Evolutionary conservation across 106 monocot genomes (phyloP), one percentile per base, ranked within the genome.

Genomic region (Dendrobium huoshanense): DNA sequence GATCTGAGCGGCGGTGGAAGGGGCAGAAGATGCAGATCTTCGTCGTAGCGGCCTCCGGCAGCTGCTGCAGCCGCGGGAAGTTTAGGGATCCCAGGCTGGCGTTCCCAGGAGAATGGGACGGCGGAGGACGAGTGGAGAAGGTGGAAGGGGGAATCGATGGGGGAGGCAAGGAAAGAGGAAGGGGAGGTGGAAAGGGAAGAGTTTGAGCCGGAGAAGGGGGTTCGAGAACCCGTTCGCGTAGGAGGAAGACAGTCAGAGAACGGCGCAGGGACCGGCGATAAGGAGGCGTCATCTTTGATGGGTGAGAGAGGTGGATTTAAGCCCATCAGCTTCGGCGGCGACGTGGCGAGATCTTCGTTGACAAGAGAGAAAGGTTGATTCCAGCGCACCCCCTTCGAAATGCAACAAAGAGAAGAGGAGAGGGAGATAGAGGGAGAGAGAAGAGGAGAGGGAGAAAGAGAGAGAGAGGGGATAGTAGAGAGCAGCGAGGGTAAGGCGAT

Each of bases 11-110:
- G 25, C 11, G 76, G 76, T 0, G 49, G 76, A 7, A 49, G 76
- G 48, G 49, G 76, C 25, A 76, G 76, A 25, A 19, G 48, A 5
- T 2, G 20, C 2, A n/a, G 19, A 25, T 49, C 13, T 7, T 2
- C 24, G 43, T 13, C 72, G 72, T 31, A 37, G 37, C 37, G 37
- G 18, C 9, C 18, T 18, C 18, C 74, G 74, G 74, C 29, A 0
- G 9, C 75, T 27, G 7, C 67, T 41, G 43, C 44, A 4, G 43
- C 41, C 13, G 45, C 9, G 48, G 47, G 44, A 25, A 41, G 25
- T 76, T 76, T 76, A 1, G 76, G 76, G n/a, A 76, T 76, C 16
- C 76, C 76, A 15, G 76, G 76, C 76, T 49, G 76, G 76, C 25
- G 76, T 49, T 76, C 76, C 76, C 76, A 76, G 9, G 76, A 76